Base-by-base conservation (phyloP, 495 filamentous ascomycete species). In the Bacidia gigantensis region DNA sequence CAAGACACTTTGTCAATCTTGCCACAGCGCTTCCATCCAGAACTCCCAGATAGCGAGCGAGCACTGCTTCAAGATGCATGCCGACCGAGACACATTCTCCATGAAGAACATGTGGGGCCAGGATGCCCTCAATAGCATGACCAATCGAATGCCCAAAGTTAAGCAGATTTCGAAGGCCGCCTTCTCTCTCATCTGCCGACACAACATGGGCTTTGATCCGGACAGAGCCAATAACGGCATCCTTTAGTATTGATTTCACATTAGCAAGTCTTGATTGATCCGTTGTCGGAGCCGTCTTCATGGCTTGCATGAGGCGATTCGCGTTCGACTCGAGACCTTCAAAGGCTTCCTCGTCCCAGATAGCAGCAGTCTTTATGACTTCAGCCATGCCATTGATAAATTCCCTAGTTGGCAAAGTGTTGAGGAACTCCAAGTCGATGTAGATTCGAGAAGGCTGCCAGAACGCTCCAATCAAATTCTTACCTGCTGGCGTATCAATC, bases 371-470 rank as follows among this genome's bases (percentile, higher is more conserved):
- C 79, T 97, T 97, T 63, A 97, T 80, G 51, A 98, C 89, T 70
- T 98, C 92, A 47, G 89, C 92, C 88, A 98, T 95, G 50, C 92
- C 92, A 67, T 98, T 98, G 66, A 97, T 88, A 66, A 98, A 90
- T 67, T 98, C 90, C 52, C 92, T 75, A 45, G 83, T 82, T 2
- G 90, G 90, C 24, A 98, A 73, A 7, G 86, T 95, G 63, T 92
- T 87, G 59, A 98, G 74, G 64, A 98, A 97, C 46, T 81, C 78
- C 43, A 96, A 75, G 68, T 98, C 92, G 55, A 98, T 89, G 62
- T 92, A 98, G 58, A 95, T 87, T 54, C 86, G 80, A 58, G 82
- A 77, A 25, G 92, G 92, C 64, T 97, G 92, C 88, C 89, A 95
- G 70, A 98, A 97, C 32, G 93, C 78, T 20, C 92, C 92, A 42